These are phyloP conservation scores for Hypoxylon lenormandii DNA, from an alignment of 495 filamentous ascomycete genomes.

Conservation along the genomic window DNA sequence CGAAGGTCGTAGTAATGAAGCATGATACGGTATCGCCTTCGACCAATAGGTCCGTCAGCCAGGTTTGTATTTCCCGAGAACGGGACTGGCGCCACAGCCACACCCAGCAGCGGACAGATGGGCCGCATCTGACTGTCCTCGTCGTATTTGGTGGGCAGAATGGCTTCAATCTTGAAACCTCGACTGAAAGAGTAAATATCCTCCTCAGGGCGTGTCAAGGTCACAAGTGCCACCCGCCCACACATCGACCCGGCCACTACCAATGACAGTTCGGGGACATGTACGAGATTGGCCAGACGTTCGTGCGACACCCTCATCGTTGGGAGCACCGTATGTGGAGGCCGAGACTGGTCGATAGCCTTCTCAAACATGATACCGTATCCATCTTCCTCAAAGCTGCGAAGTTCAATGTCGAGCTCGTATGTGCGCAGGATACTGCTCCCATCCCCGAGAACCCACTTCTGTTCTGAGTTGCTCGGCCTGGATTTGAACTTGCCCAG, in stretches of 20 bases:
- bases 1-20: constrained; percentile 80
- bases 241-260: constrained; percentile 77
- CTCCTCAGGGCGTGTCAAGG: constrained; percentile 67
- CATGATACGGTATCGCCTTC: constrained; percentile 74
- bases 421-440: constrained; percentile 69
- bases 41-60: constrained; percentile 49
- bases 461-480: background rate
- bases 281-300: constrained; percentile 79
- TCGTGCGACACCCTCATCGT: constrained; percentile 62
- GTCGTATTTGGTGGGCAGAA: constrained; percentile 57
- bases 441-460: constrained; percentile 19
- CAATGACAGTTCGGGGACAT: constrained; percentile 82
- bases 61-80: constrained; percentile 65
- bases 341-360: constrained; percentile 60
- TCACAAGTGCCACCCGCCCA: constrained; percentile 79
- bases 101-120: constrained; percentile 56
- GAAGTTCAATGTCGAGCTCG: constrained; percentile 68
- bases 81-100: constrained; percentile 57
- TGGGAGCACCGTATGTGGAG: constrained; percentile 58
- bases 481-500: background rate
- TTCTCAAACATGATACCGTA: constrained; percentile 58
- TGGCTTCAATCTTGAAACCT: constrained; percentile 60
- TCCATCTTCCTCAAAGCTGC: constrained; percentile 58
- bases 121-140: constrained; percentile 54
- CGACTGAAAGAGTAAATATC: constrained; percentile 36